Evolutionary conservation across 2,329 filamentous ascomycete species (phyloP).

Genomic region (Penicillium hordei): DNA sequence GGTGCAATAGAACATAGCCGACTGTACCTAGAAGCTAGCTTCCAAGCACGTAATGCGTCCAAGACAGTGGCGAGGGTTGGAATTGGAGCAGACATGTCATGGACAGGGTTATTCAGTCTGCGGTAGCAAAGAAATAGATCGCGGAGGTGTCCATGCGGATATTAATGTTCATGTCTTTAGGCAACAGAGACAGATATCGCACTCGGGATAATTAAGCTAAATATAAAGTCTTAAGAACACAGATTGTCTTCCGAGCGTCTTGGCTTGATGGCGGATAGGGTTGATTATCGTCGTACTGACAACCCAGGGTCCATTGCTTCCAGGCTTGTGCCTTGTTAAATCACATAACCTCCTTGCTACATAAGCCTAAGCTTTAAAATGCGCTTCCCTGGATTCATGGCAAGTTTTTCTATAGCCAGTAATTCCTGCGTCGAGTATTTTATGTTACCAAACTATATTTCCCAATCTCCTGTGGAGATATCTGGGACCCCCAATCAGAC

Average conservation of each 20-base stretch:
- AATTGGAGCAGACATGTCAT: background rate
- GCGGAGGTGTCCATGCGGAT: background rate
- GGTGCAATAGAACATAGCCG: background rate
- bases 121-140: background rate
- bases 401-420: background rate
- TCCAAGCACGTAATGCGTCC: background rate
- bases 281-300: constrained; percentile 12
- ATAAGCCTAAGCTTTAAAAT: background rate
- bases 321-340: background rate
- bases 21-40: background rate
- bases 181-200: background rate
- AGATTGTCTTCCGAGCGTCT: background rate
- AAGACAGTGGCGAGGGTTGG: background rate
- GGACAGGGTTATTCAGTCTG: background rate
- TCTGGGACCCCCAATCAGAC: background rate
- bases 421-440: background rate
- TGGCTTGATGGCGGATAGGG: constrained; percentile 4
- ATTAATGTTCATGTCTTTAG: background rate
- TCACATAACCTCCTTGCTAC: background rate
- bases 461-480: background rate
- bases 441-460: background rate
- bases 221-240: background rate
- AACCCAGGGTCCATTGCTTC: constrained; percentile 16
- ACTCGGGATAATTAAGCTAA: background rate
- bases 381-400: background rate